Percentiles rank a stretch among this genome's conserved stretches.
Evolutionary conservation across 805 yeast species (phyloP).

Genomic region (Myxozyma neglecta): DNA sequence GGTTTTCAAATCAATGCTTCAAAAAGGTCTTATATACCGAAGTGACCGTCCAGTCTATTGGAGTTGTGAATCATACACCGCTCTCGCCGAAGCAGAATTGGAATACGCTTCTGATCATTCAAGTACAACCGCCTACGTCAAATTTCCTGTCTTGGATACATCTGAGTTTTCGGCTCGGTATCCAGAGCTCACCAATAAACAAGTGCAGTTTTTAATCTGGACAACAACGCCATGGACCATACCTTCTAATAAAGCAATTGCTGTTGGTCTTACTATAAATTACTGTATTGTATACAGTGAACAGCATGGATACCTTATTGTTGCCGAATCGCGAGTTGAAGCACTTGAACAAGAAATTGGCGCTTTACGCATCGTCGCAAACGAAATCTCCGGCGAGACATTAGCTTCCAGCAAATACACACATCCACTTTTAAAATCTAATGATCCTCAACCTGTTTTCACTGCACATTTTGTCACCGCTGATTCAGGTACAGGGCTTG

Average conservation of each 20-base stretch:
- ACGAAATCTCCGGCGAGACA: constrained; percentile 45
- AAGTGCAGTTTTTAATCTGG: constrained; percentile 60
- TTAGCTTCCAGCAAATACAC: constrained; percentile 50
- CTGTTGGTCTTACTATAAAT: constrained; percentile 57
- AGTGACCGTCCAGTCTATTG: constrained; percentile 95
- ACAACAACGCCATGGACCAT: constrained; percentile 99
- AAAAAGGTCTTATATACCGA: constrained; percentile 60
- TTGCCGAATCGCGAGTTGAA: constrained; percentile 54
- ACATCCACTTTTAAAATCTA: constrained; percentile 53
- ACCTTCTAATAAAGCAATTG: constrained; percentile 81
- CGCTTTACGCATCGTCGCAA: constrained; percentile 21
- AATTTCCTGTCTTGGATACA: constrained; percentile 55
- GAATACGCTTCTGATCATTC: constrained; percentile 75
- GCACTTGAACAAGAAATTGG: constrained; percentile 38
- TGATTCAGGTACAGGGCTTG: constrained; percentile 88
- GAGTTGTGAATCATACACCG: constrained; percentile 93
- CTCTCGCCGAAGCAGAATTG: constrained; percentile 93
- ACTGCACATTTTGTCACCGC: constrained; percentile 81
- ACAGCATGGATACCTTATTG: constrained; percentile 51
- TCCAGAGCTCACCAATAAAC: constrained; percentile 20
- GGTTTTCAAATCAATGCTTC: constrained; percentile 65
- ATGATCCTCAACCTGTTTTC: constrained; percentile 55
- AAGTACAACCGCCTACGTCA: constrained; percentile 67
- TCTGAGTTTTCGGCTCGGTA: not conserved
- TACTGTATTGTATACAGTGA: constrained; percentile 54